Conservation (phyloP, 257 asterid genomes). For the Solanum microdontum region DNA sequence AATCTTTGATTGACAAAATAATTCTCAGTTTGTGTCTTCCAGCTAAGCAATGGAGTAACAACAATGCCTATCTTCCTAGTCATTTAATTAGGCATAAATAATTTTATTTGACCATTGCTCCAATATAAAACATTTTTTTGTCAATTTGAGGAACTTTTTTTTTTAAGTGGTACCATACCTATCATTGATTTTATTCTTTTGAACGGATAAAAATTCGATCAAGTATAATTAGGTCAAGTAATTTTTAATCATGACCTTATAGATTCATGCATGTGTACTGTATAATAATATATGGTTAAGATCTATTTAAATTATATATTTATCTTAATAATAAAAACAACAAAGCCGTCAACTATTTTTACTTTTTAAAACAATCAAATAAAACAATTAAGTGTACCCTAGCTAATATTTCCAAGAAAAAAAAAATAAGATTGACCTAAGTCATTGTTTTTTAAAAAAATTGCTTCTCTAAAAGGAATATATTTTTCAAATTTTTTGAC, state of each 20-base stretch:
- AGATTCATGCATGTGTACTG: no score
- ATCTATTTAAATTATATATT: no score
- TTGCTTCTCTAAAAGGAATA: neutral
- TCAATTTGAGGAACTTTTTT: neutral
- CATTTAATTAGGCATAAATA: neutral
- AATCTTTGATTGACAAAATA: neutral
- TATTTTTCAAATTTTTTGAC: neutral
- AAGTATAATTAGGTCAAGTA: no score
- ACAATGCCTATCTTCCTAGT: neutral
- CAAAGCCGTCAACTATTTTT: no score
- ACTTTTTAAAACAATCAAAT: no score
- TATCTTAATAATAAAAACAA: no score
- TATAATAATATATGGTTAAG: no score
- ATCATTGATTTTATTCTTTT: neutral
- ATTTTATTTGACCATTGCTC: neutral
- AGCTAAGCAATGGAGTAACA: slow-evolving; percentile 1
- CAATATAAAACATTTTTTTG: neutral
- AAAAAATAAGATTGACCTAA: no score
- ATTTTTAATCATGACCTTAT: no score
- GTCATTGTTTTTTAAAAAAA: no score
- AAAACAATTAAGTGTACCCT: no score
- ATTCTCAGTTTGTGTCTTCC: neutral
- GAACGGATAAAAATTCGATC: neutral
- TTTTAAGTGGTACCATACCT: neutral
- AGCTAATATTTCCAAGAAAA: no score